phyloP scores from a whole-genome alignment of 225 moss, liverwort and hornwort genomes.

The Thuidium tamariscinum region DNA sequence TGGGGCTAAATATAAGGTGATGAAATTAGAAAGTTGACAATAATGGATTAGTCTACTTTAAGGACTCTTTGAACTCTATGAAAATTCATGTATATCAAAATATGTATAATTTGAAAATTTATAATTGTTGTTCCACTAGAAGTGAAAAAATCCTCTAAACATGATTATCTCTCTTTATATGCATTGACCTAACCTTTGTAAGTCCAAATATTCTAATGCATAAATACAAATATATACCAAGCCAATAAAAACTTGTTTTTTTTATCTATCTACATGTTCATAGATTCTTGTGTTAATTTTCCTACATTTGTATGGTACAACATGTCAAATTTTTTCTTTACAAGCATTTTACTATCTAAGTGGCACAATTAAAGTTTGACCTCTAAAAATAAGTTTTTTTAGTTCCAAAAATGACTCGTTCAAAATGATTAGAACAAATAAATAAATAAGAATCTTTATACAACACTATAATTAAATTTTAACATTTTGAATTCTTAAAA shows the following conservation, averaged over 20 bases:
- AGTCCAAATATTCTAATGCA: not conserved
- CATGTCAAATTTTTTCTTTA: fast-evolving
- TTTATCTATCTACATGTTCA: not conserved
- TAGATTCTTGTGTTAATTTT: not conserved
- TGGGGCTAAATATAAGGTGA: no score
- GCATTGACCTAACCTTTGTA: fast-evolving
- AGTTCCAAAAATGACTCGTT: no score
- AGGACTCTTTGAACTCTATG: not conserved
- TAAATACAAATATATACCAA: not conserved
- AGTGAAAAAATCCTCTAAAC: not conserved
- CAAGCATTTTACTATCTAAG: not conserved
- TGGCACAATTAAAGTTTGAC: not conserved
- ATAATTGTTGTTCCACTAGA: not conserved
- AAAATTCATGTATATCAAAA: not conserved
- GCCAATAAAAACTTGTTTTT: not conserved
- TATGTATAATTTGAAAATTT: not conserved
- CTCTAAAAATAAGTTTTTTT: fast-evolving
- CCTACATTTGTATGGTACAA: fast-evolving
- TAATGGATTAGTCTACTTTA: no score
- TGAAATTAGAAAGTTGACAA: no score
- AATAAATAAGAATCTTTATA: not conserved
- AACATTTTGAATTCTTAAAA: not conserved
- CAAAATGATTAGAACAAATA: not conserved
- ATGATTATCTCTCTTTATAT: not conserved
- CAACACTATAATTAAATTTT: not conserved